Evolutionary conservation across 2,329 filamentous ascomycete genomes (phyloP).

Genomic region (Gremmenia infestans): DNA sequence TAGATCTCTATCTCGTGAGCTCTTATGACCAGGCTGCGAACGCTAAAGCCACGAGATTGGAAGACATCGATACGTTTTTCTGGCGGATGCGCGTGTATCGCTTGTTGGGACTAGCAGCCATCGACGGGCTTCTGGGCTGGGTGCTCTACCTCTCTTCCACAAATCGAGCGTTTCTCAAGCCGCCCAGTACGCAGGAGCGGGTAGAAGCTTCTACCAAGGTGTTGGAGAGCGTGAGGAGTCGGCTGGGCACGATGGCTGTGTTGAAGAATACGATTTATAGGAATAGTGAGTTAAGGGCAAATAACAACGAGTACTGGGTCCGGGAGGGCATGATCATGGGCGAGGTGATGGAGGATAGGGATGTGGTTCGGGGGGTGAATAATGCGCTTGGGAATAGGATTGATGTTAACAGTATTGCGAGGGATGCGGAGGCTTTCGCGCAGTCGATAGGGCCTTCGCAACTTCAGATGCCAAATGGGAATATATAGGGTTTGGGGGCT

Average conservation of each 20-base stretch:
- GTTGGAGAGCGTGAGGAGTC: constrained; percentile 57
- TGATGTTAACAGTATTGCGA: constrained; percentile 55
- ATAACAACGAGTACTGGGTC: constrained; percentile 71
- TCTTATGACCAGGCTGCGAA: constrained; percentile 64
- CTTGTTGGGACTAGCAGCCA: constrained; percentile 54
- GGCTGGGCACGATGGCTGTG: constrained; percentile 67
- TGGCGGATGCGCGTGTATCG: constrained; percentile 65
- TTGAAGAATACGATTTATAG: constrained; percentile 75
- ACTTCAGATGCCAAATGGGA: not conserved
- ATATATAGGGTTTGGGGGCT: not conserved
- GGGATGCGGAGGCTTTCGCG: constrained; percentile 60
- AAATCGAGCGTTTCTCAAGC: constrained; percentile 67
- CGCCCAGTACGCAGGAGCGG: constrained; percentile 58
- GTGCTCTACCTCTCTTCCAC: constrained; percentile 74
- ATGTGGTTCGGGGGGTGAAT: constrained; percentile 67
- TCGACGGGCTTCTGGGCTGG: constrained; percentile 60
- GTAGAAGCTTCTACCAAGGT: constrained; percentile 54
- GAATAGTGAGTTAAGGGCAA: constrained; percentile 64
- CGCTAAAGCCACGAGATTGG: constrained; percentile 53
- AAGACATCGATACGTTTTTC: constrained; percentile 65
- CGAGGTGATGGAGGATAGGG: constrained; percentile 72
- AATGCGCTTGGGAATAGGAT: constrained; percentile 60
- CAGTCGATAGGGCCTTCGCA: constrained; percentile 34
- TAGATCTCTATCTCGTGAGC: constrained; percentile 62
- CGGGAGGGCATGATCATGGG: constrained; percentile 69